Evolutionary conservation across 148 eudicot species (phyloP).

Genomic region (Diospyros kaki): DNA sequence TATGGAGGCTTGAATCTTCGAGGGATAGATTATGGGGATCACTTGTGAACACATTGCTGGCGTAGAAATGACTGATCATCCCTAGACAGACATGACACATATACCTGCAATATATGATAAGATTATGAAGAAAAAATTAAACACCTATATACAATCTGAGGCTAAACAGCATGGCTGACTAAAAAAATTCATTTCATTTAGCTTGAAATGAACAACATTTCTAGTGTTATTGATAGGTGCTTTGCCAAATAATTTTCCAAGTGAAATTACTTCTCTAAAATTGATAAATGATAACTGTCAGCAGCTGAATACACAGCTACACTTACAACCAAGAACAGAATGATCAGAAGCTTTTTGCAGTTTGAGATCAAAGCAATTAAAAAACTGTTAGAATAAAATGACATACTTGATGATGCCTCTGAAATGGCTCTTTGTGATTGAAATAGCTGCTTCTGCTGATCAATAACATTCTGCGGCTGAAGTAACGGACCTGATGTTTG

Average conservation of each 20-base stretch:
- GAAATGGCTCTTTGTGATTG: constrained; percentile 67
- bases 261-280: not conserved
- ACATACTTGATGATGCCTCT: constrained; percentile 81
- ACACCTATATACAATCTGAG: not conserved
- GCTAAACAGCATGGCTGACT: not conserved
- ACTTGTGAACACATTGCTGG: too few relatives aligned
- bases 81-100: too few relatives aligned
- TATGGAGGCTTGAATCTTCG: too few relatives aligned
- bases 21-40: too few relatives aligned
- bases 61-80: too few relatives aligned
- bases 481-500: constrained; percentile 65
- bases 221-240: too few relatives aligned
- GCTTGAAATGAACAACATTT: constrained; percentile 1
- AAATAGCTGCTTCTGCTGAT: constrained; percentile 79
- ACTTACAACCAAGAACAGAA: too few relatives aligned
- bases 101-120: too few relatives aligned
- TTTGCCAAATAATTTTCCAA: not conserved
- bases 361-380: not conserved
- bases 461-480: constrained; percentile 66
- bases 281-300: too few relatives aligned
- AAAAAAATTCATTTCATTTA: not conserved
- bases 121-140: not conserved
- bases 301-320: too few relatives aligned
- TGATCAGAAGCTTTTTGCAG: not conserved
- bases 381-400: not conserved